Conservation (phyloP, 106 monocot species). For the Acorus gramineus region DNA sequence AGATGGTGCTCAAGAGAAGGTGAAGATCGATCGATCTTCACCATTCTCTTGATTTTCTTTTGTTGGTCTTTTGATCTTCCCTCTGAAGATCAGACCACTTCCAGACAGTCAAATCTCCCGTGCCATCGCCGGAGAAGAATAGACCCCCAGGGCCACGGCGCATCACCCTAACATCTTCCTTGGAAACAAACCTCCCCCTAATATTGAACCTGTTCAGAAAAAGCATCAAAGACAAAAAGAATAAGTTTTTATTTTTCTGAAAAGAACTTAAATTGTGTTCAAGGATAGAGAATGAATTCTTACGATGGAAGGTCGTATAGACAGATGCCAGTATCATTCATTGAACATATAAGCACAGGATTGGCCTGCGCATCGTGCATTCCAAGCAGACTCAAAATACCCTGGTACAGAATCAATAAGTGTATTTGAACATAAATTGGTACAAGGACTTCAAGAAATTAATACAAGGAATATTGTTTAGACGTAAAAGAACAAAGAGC, state of each 20-base stretch:
- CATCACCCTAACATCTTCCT: conserved; percentile 65
- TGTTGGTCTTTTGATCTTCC: too few relatives aligned
- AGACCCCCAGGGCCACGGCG: conserved; percentile 1
- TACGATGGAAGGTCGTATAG: conserved; percentile 95
- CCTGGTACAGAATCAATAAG: conserved; percentile 26
- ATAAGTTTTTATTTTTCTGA: too few relatives aligned
- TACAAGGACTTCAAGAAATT: too few relatives aligned
- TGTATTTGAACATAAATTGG: too few relatives aligned
- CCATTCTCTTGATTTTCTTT: too few relatives aligned
- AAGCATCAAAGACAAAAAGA: background rate
- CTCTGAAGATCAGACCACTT: background rate
- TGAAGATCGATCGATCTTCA: too few relatives aligned
- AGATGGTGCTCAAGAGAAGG: too few relatives aligned
- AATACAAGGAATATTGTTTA: background rate
- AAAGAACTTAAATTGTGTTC: too few relatives aligned
- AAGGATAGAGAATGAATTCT: conserved; percentile 8
- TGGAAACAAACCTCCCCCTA: conserved; percentile 74
- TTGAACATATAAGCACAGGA: conserved; percentile 59
- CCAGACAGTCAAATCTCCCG: too few relatives aligned
- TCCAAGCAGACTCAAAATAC: conserved; percentile 51
- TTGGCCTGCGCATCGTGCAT: conserved; percentile 73
- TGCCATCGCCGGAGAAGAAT: too few relatives aligned
- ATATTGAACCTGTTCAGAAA: conserved; percentile 49
- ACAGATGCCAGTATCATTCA: conserved; percentile 59
- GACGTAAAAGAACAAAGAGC: background rate